Percentiles rank a stretch among this genome's conserved stretches.
Evolutionary conservation across 495 filamentous ascomycete species (phyloP).

Genomic region (Penicillium argentinense): DNA sequence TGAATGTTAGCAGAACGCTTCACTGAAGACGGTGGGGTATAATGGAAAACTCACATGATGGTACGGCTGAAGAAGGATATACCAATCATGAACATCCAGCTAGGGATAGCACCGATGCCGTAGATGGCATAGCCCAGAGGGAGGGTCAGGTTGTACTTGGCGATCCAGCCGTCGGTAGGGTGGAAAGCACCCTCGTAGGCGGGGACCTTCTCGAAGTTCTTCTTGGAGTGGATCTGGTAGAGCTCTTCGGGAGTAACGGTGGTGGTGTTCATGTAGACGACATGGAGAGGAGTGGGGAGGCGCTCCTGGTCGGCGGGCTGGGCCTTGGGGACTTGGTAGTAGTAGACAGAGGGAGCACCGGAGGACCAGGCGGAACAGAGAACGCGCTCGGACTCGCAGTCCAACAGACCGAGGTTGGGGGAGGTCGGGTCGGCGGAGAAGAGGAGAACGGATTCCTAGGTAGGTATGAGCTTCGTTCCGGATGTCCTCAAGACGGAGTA

Average conservation of each 20-base stretch:
- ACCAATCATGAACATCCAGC: constrained; percentile 76
- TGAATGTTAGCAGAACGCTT: constrained; percentile 15
- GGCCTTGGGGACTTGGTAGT: constrained; percentile 69
- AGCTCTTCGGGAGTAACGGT: constrained; percentile 62
- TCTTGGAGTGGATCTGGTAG: constrained; percentile 61
- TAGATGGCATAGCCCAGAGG: constrained; percentile 71
- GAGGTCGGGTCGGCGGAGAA: constrained; percentile 64
- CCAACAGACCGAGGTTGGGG: constrained; percentile 68
- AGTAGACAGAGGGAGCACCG: constrained; percentile 67
- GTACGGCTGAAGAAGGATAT: constrained; percentile 78
- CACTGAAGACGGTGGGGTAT: background rate
- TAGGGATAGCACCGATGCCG: constrained; percentile 55
- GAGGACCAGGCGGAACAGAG: constrained; percentile 84
- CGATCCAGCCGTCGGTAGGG: constrained; percentile 73
- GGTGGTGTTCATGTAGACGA: constrained; percentile 63
- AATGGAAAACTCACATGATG: constrained; percentile 71
- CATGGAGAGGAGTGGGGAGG: constrained; percentile 49
- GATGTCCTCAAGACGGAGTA: background rate
- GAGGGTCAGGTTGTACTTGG: constrained; percentile 60
- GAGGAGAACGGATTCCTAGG: constrained; percentile 63
- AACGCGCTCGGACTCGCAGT: constrained; percentile 77
- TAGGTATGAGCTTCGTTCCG: too few relatives aligned
- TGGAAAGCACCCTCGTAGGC: constrained; percentile 75
- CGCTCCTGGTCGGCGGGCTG: constrained; percentile 35
- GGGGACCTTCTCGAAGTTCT: constrained; percentile 53